Evolutionary conservation across 139 green algal genomes (phyloP).

Genomic region (Nannochloris sp.): DNA sequence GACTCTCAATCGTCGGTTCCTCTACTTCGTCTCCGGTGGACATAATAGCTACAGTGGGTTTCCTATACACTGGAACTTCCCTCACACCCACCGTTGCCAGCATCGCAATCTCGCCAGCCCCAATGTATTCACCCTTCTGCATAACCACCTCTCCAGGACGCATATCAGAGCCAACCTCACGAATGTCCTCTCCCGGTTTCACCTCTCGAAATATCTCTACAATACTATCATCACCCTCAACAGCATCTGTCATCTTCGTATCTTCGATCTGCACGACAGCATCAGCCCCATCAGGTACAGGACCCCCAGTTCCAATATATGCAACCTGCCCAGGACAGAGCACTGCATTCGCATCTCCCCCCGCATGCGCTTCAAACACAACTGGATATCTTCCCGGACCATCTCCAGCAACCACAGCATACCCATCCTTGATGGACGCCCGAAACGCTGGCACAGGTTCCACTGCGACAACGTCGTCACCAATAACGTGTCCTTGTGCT

Average conservation of each 20-base stretch:
- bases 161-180: constrained; percentile 72
- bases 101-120: constrained; percentile 77
- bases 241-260: constrained; percentile 42
- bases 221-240: not conserved
- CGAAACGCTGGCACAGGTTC: constrained; percentile 82
- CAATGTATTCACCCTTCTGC: constrained; percentile 53
- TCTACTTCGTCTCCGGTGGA: constrained; percentile 79
- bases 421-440: constrained; percentile 95
- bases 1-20: constrained; percentile 30
- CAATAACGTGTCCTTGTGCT: constrained; percentile 52
- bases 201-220: constrained; percentile 56
- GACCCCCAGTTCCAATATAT: constrained; percentile 82
- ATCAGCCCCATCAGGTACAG: constrained; percentile 40
- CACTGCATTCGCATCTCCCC: constrained; percentile 17
- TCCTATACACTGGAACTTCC: constrained; percentile 29
- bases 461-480: constrained; percentile 52
- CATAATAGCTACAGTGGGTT: constrained; percentile 67
- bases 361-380: constrained; percentile 62
- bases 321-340: constrained; percentile 49
- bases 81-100: constrained; percentile 74
- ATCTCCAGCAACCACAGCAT: constrained; percentile 75
- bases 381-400: constrained; percentile 69
- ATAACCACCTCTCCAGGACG: constrained; percentile 56
- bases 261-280: constrained; percentile 60
- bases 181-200: constrained; percentile 47